phyloP scores from a whole-genome alignment of 2,329 filamentous ascomycete genomes.

The Ascochyta viciae-villosae region DNA sequence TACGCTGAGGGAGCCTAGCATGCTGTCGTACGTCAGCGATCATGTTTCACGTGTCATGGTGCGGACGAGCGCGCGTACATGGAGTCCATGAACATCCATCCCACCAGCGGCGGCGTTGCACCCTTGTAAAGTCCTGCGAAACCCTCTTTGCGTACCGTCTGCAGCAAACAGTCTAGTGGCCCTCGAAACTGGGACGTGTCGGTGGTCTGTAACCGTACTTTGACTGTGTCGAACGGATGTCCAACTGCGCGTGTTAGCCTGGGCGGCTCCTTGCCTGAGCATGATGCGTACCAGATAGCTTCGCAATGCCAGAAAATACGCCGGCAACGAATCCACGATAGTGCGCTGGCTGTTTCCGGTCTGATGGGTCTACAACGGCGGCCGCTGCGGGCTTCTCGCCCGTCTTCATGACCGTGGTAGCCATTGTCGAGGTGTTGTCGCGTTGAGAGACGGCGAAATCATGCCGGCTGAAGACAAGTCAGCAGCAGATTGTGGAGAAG shows the following conservation, averaged over 20 bases:
- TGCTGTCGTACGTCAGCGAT: constrained; percentile 51
- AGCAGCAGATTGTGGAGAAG: constrained; percentile 18
- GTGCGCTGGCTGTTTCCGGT: constrained; percentile 57
- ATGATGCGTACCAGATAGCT: constrained; percentile 73
- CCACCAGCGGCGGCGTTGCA: constrained; percentile 86
- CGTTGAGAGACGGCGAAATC: constrained; percentile 16
- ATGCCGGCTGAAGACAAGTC: constrained; percentile 27
- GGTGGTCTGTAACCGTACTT: constrained; percentile 92
- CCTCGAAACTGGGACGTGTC: constrained; percentile 79
- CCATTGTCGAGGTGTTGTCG: constrained; percentile 37
- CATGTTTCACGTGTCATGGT: neutral
- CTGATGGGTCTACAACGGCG: constrained; percentile 35
- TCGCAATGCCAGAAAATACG: constrained; percentile 93
- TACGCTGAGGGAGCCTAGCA: constrained; percentile 90
- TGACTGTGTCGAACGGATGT: constrained; percentile 91
- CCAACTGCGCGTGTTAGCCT: constrained; percentile 55
- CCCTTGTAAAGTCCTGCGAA: constrained; percentile 90
- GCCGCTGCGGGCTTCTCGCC: constrained; percentile 34
- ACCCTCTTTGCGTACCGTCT: constrained; percentile 87
- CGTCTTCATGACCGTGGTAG: constrained; percentile 44
- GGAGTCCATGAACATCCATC: constrained; percentile 99
- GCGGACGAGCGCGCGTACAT: constrained; percentile 52
- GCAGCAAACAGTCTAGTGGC: constrained; percentile 81
- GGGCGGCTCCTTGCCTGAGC: neutral
- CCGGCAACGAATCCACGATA: constrained; percentile 98